phyloP scores from a whole-genome alignment of 345 rosid species.

The Psidium guajava region DNA sequence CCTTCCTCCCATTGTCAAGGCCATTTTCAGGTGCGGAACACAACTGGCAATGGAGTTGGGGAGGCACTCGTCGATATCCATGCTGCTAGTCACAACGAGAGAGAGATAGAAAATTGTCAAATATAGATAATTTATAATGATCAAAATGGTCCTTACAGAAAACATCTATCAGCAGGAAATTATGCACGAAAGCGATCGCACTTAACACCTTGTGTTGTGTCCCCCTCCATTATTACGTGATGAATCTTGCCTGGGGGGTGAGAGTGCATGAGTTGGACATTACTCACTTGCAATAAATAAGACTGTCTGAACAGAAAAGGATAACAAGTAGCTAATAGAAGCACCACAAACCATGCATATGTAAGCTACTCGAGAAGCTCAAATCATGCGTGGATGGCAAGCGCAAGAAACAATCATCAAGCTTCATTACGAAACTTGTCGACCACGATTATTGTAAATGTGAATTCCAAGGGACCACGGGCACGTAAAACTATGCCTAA shows the following conservation, averaged over 20 bases:
- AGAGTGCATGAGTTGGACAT: background rate
- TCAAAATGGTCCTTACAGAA: background rate
- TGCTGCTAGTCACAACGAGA: background rate
- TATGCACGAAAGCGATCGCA: background rate
- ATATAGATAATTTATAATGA: background rate
- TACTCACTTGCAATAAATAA: background rate
- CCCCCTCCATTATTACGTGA: background rate
- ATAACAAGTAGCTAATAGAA: background rate
- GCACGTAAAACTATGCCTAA: background rate
- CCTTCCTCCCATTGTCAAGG: background rate
- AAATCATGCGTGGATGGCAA: background rate
- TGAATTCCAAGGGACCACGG: background rate
- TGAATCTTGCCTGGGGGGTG: background rate
- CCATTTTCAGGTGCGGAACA: background rate
- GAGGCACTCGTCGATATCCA: background rate
- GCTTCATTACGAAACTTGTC: background rate
- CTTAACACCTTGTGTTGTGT: background rate
- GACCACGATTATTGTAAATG: background rate
- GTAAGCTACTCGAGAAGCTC: background rate
- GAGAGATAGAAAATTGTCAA: background rate
- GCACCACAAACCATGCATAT: background rate
- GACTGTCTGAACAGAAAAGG: background rate
- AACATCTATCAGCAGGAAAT: background rate
- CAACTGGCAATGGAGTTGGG: background rate
- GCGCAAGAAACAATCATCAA: background rate